These are phyloP conservation scores for Xylaria grammica DNA, from an alignment of 495 filamentous ascomycete species.

Conservation along the genomic window DNA sequence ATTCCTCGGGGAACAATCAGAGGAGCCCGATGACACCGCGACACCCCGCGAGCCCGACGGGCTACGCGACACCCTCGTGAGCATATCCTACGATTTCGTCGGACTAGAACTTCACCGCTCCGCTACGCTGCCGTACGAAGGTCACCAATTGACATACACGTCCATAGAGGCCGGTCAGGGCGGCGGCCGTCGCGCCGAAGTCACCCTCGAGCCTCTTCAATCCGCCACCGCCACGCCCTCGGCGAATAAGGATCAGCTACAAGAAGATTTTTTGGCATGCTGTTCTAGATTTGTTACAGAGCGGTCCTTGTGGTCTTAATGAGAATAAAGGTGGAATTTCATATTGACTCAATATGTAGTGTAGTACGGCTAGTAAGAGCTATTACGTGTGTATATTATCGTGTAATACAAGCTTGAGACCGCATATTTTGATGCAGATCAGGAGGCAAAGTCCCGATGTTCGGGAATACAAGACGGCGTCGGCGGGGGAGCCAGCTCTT, in stretches of 20 bases:
- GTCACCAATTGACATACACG: constrained; percentile 49
- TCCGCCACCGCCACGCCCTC: neutral
- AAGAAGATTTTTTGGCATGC: constrained; percentile 26
- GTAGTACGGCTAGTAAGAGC: too few relatives aligned
- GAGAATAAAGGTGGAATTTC: neutral
- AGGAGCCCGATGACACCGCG: too few relatives aligned
- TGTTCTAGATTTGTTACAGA: constrained; percentile 26
- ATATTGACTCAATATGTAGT: neutral
- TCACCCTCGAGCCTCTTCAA: constrained; percentile 42
- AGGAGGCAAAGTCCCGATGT: too few relatives aligned
- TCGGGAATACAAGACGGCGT: too few relatives aligned
- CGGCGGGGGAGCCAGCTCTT: too few relatives aligned
- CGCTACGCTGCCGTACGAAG: constrained; percentile 39
- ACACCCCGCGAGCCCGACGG: too few relatives aligned
- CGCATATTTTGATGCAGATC: too few relatives aligned
- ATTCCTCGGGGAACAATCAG: too few relatives aligned
- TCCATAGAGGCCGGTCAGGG: constrained; percentile 50
- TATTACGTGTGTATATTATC: too few relatives aligned
- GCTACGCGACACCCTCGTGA: constrained; percentile 31
- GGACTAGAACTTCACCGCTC: constrained; percentile 49
- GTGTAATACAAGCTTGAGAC: too few relatives aligned
- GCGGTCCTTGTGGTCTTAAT: constrained; percentile 25
- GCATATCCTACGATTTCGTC: constrained; percentile 52
- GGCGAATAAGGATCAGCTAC: neutral
- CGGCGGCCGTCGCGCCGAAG: constrained; percentile 46